Evolutionary conservation across 768 basidiomycete genomes (phyloP).

Genomic region (Grammothele lineata): DNA sequence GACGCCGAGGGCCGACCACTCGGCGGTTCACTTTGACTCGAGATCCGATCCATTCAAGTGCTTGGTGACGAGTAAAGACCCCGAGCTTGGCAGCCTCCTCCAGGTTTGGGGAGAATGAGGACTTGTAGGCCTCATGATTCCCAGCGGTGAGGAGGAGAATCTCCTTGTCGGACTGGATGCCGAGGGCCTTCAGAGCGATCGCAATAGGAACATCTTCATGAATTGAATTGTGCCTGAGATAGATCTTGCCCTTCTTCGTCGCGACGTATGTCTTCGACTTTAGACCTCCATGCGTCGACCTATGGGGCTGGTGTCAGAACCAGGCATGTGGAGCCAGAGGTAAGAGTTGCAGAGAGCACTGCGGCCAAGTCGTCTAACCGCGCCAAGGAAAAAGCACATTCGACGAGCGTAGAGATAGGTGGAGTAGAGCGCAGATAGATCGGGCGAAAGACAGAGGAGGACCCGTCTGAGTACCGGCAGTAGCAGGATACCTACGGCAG

Average conservation of each 20-base stretch:
- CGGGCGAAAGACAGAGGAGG: too few species aligned
- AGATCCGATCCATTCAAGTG: constrained; percentile 91
- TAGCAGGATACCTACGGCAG: too few species aligned
- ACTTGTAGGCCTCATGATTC: constrained; percentile 82
- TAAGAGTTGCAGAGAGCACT: too few species aligned
- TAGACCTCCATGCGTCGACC: constrained; percentile 75
- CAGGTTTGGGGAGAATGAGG: constrained; percentile 82
- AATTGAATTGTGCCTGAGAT: constrained; percentile 95
- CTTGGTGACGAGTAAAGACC: constrained; percentile 89
- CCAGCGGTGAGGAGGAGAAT: constrained; percentile 93
- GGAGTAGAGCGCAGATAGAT: too few species aligned
- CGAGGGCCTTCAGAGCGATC: constrained; percentile 93
- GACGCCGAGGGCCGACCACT: constrained; percentile 76
- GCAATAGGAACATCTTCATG: constrained; percentile 96
- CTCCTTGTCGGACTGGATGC: constrained; percentile 96
- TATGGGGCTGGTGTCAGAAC: constrained; percentile 25
- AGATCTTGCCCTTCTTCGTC: constrained; percentile 92
- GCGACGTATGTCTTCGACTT: constrained; percentile 98
- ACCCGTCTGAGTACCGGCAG: too few species aligned
- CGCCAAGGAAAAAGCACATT: too few species aligned
- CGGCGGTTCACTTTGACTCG: constrained; percentile 85
- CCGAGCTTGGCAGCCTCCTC: constrained; percentile 93
- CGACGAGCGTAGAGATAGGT: too few species aligned
- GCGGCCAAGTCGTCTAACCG: too few species aligned
- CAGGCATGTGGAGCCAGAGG: too few species aligned